phyloP scores from a whole-genome alignment of 768 basidiomycete species.

The Tephrocybe sp. region DNA sequence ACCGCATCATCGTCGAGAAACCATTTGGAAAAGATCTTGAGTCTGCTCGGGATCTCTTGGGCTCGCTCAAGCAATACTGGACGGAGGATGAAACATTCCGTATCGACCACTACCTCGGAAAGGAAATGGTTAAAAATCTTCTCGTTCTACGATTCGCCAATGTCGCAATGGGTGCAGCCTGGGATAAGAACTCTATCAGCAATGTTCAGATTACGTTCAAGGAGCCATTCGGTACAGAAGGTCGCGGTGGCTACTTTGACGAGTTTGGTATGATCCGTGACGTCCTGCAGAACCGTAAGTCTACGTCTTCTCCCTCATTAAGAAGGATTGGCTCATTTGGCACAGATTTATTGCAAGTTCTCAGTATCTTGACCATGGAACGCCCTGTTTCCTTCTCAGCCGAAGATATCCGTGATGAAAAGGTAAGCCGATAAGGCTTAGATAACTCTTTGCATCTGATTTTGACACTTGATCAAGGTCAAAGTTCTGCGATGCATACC shows the following conservation, averaged over 20 bases:
- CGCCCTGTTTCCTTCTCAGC: conserved; percentile 96
- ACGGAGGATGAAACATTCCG: conserved; percentile 97
- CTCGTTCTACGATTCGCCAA: conserved; percentile 96
- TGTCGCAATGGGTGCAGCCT: conserved; percentile 80
- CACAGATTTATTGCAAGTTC: conserved; percentile 89
- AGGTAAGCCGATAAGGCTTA: conserved; percentile 49
- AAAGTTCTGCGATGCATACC: conserved; percentile 94
- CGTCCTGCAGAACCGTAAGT: conserved; percentile 95
- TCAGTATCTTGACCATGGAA: conserved; percentile 96
- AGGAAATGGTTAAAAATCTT: conserved; percentile 99
- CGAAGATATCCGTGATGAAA: conserved; percentile 98
- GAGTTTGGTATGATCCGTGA: conserved; percentile 99
- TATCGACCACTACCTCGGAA: conserved; percentile 98
- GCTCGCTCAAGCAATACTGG: conserved; percentile 84
- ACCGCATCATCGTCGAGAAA: conserved; percentile 97
- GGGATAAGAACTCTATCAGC: conserved; percentile 95
- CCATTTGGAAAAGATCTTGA: conserved; percentile 96
- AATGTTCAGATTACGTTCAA: conserved; percentile 99
- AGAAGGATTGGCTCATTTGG: conserved; percentile 13
- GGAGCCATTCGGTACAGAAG: conserved; percentile 98
- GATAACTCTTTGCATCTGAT: not conserved
- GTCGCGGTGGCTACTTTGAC: conserved; percentile 99
- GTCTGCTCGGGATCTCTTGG: conserved; percentile 76
- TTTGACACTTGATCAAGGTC: conserved; percentile 52
- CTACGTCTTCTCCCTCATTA: conserved; percentile 2